Conservation (phyloP, 257 asterid species). For the Penstemon davidsonii region DNA sequence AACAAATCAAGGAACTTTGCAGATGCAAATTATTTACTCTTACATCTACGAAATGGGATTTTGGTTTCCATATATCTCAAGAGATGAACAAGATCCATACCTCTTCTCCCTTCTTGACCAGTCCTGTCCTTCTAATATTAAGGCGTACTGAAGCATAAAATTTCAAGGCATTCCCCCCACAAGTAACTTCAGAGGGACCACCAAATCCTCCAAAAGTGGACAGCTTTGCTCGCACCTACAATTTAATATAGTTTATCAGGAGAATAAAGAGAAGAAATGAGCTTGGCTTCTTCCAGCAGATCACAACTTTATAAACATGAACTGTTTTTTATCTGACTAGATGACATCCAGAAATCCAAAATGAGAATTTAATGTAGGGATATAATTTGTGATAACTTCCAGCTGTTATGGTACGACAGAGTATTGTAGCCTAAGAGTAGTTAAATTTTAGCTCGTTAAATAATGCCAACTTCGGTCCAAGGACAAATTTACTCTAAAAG, state of each 20-base stretch:
- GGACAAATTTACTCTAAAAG: no score
- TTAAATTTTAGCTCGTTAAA: no score
- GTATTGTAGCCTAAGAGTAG: no score
- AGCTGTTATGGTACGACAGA: no score
- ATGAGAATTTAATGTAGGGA: background rate
- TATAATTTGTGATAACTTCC: background rate
- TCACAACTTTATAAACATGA: background rate
- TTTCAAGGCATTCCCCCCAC: conserved; percentile 99
- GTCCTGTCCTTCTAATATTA: conserved; percentile 76
- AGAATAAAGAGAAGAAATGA: conserved; percentile 8
- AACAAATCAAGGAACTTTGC: background rate
- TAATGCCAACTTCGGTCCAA: no score
- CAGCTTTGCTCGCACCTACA: conserved; percentile 82
- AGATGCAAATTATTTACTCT: conserved; percentile 12
- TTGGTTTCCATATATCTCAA: conserved; percentile 20
- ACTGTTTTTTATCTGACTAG: background rate
- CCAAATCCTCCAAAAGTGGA: conserved; percentile 79
- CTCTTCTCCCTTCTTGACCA: conserved; percentile 91
- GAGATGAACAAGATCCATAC: conserved; percentile 40
- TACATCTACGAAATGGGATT: background rate
- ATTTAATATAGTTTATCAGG: conserved; percentile 23
- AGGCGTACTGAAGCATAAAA: conserved; percentile 96
- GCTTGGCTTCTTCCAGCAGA: conserved; percentile 1
- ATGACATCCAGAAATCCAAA: conserved; percentile 7
- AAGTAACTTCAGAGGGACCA: conserved; percentile 92